These are phyloP conservation scores for Fraxinus cuspidata DNA, from an alignment of 257 asterid species.

Conservation along the genomic window DNA sequence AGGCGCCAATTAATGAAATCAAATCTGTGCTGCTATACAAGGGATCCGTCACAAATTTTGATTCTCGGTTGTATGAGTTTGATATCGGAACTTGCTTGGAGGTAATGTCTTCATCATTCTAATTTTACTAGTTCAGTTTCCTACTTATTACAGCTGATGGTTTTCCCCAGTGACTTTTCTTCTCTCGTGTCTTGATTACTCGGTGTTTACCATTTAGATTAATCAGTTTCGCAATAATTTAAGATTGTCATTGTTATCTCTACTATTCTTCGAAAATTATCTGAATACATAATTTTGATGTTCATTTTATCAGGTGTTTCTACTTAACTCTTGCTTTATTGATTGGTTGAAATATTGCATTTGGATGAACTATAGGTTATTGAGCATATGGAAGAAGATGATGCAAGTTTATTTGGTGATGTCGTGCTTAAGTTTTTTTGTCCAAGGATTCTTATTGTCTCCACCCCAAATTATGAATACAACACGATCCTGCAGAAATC, in stretches of 20 bases:
- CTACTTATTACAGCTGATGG: neutral
- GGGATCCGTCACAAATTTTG: slow-evolving; percentile 73
- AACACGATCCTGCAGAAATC: slow-evolving; percentile 79
- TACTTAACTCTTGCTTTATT: neutral
- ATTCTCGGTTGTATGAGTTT: slow-evolving; percentile 65
- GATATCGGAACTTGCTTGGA: slow-evolving; percentile 97
- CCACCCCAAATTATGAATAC: slow-evolving; percentile 96
- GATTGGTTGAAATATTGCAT: slow-evolving; percentile 6
- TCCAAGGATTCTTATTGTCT: slow-evolving; percentile 76
- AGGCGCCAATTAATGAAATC: slow-evolving; percentile 47
- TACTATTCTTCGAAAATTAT: neutral
- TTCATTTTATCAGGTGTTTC: neutral
- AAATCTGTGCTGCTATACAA: slow-evolving; percentile 68
- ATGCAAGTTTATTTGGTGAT: slow-evolving; percentile 76
- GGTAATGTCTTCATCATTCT: slow-evolving; percentile 46
- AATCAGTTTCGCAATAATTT: neutral
- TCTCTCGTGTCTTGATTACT: neutral
- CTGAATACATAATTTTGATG: neutral
- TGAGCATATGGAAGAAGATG: slow-evolving; percentile 94
- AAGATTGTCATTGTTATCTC: neutral
- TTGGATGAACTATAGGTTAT: slow-evolving; percentile 59
- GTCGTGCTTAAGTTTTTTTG: slow-evolving; percentile 63
- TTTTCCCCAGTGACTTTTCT: neutral
- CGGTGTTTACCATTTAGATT: neutral
- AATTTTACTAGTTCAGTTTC: neutral